Evolutionary conservation across 805 yeast species (phyloP).

Genomic region (Candida vaughaniae): DNA sequence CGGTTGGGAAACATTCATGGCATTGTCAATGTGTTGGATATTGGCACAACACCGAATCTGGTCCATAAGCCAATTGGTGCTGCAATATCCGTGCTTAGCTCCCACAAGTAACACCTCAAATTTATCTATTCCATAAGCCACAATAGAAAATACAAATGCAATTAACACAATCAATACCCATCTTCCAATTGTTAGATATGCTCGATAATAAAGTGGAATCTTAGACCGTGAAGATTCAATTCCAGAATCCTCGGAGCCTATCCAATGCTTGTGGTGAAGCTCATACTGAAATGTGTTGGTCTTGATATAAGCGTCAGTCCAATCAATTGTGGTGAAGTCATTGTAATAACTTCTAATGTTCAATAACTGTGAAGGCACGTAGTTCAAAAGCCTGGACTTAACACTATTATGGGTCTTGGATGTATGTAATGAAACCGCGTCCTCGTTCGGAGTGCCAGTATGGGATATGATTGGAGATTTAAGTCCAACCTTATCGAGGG

Average conservation of each 20-base stretch:
- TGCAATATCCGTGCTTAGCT: constrained; percentile 52
- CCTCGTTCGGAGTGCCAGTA: constrained; percentile 8
- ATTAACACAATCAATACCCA: constrained; percentile 51
- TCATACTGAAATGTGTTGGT: constrained; percentile 42
- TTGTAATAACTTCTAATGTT: constrained; percentile 45
- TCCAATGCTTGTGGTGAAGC: constrained; percentile 31
- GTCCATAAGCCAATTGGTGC: constrained; percentile 41
- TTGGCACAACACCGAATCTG: constrained; percentile 42
- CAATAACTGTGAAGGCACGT: constrained; percentile 18
- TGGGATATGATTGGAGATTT: constrained; percentile 18
- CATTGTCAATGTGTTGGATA: neutral
- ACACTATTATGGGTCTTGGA: constrained; percentile 15
- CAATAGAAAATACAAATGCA: constrained; percentile 45
- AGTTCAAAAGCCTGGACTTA: constrained; percentile 14
- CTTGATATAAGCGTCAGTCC: constrained; percentile 50
- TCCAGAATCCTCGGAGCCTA: constrained; percentile 3
- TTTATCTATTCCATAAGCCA: constrained; percentile 50
- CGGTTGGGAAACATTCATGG: constrained; percentile 1
- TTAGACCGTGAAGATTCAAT: neutral
- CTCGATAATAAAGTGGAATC: constrained; percentile 21
- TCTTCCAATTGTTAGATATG: constrained; percentile 41
- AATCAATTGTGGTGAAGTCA: constrained; percentile 61
- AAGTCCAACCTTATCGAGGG: constrained; percentile 18
- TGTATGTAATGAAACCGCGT: constrained; percentile 12
- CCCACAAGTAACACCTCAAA: constrained; percentile 50